Percentiles rank a stretch among this genome's conserved stretches.
phyloP scores from a whole-genome alignment of 2,329 filamentous ascomycete species.

The Pseudogymnoascus sp. region DNA sequence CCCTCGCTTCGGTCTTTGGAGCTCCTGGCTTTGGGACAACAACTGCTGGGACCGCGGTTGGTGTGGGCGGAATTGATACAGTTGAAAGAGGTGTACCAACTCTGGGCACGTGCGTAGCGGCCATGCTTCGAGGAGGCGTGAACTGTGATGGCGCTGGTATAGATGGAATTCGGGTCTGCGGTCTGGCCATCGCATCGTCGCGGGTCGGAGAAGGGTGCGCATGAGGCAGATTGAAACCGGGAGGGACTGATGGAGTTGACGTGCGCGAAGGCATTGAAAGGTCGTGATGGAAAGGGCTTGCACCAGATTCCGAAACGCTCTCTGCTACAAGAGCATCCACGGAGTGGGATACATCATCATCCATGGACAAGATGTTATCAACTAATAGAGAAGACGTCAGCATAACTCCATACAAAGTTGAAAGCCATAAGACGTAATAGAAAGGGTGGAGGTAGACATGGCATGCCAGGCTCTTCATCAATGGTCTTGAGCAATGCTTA shows the following conservation, averaged over 20 bases:
- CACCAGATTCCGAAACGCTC: constrained; percentile 20
- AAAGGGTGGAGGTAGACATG: not conserved
- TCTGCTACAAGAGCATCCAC: constrained; percentile 64
- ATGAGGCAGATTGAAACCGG: constrained; percentile 37
- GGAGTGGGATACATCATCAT: constrained; percentile 54
- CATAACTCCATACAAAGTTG: constrained; percentile 6
- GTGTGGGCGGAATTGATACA: constrained; percentile 22
- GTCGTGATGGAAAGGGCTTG: constrained; percentile 13
- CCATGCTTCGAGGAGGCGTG: constrained; percentile 20
- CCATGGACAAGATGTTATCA: constrained; percentile 48
- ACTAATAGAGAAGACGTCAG: constrained; percentile 38
- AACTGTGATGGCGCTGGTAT: constrained; percentile 20
- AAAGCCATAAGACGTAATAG: not conserved
- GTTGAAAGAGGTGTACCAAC: constrained; percentile 23
- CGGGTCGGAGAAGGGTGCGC: constrained; percentile 30
- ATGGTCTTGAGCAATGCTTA: constrained; percentile 1
- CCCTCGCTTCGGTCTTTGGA: not conserved
- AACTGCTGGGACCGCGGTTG: constrained; percentile 10
- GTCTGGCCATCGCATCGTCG: constrained; percentile 22
- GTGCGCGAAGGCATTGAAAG: constrained; percentile 23
- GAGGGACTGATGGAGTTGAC: constrained; percentile 36
- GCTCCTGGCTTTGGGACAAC: constrained; percentile 4
- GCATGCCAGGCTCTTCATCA: constrained; percentile 15
- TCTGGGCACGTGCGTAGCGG: constrained; percentile 18
- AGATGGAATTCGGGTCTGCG: constrained; percentile 17